Conservation (phyloP, 768 basidiomycete genomes). For the Pleurotus sapidus region DNA sequence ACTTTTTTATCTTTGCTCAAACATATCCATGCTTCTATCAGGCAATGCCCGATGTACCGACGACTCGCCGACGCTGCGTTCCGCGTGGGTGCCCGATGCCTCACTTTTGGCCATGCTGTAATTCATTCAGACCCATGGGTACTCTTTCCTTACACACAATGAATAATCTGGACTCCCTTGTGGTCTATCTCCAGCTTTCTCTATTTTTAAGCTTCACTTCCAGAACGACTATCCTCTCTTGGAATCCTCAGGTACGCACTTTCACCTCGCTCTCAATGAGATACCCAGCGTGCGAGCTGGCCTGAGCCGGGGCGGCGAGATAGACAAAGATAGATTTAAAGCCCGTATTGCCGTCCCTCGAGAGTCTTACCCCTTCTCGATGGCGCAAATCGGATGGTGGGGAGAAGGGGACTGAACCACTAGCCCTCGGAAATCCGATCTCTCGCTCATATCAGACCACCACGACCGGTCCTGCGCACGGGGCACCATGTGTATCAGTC, state of each 20-base stretch:
- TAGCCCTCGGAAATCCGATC: not conserved
- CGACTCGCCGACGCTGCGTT: conserved; percentile 5
- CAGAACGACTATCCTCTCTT: not conserved
- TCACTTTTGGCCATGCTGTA: conserved; percentile 1
- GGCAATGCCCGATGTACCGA: conserved; percentile 4
- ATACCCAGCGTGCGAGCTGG: not conserved
- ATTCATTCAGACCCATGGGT: conserved; percentile 1
- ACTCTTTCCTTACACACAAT: not conserved
- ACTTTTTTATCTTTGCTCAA: not conserved
- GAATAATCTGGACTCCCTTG: not conserved
- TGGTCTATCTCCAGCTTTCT: not conserved
- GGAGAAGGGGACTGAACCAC: not conserved
- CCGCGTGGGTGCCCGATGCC: conserved; percentile 7
- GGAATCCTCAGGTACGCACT: not conserved
- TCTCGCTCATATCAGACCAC: too few species aligned
- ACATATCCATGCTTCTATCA: not conserved
- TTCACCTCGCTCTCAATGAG: too few species aligned
- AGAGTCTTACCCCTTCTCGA: not conserved
- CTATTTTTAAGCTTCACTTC: not conserved
- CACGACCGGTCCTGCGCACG: too few species aligned
- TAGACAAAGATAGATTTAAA: conserved; percentile 6
- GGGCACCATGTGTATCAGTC: too few species aligned
- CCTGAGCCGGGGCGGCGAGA: not conserved
- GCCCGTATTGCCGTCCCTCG: not conserved
- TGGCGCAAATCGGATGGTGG: not conserved